Evolutionary conservation across 1,284 basidiomycete species (phyloP).

Genomic region (Apiotrichum sp.): DNA sequence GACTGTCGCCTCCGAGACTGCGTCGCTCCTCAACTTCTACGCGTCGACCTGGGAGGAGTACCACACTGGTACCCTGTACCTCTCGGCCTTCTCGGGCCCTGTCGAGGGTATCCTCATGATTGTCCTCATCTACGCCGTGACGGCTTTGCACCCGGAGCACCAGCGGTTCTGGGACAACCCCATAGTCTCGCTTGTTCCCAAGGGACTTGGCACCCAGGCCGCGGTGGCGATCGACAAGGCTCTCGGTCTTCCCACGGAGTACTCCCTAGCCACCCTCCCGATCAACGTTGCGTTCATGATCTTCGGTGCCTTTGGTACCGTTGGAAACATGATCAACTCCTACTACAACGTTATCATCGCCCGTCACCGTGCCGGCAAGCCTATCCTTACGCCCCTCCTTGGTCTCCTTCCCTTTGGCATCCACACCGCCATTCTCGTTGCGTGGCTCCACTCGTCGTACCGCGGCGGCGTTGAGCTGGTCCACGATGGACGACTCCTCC

Average conservation of each 20-base stretch:
- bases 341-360: constrained; percentile 69
- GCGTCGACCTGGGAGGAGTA: constrained; percentile 87
- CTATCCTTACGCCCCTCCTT: constrained; percentile 57
- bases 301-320: constrained; percentile 67
- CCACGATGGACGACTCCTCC: constrained; percentile 62
- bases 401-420: constrained; percentile 73
- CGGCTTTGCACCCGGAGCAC: constrained; percentile 56
- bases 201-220: constrained; percentile 14
- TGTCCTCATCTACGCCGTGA: constrained; percentile 67
- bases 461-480: constrained; percentile 49
- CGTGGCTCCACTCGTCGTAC: constrained; percentile 68
- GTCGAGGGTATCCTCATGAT: constrained; percentile 94
- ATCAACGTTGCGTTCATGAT: constrained; percentile 85
- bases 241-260: constrained; percentile 25
- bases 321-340: constrained; percentile 74
- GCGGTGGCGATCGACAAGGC: constrained; percentile 26
- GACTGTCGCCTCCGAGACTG: constrained; percentile 82
- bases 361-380: constrained; percentile 49
- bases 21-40: constrained; percentile 89
- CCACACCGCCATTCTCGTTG: constrained; percentile 63
- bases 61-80: constrained; percentile 83
- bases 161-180: constrained; percentile 65
- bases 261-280: constrained; percentile 53
- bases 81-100: constrained; percentile 91
- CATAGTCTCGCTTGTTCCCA: constrained; percentile 29